Evolutionary conservation across 1,139 yeast genomes (phyloP), one percentile per base, ranked within the genome.

Genomic region (Hyphopichia fennica): DNA sequence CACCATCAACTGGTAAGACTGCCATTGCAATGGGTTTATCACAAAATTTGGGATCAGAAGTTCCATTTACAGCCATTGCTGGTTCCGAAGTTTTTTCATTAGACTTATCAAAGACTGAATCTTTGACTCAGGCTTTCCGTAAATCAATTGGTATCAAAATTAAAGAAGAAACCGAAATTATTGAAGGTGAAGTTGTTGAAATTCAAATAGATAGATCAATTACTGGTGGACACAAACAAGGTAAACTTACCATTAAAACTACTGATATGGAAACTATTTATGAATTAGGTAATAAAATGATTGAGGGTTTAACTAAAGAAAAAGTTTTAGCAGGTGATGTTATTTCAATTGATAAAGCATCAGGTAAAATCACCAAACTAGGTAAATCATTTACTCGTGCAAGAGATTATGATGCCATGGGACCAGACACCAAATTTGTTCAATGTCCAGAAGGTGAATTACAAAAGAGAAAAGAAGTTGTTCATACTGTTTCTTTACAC

Each of bases 211-310:
- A 93, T 66, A 82, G 98, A 61, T 87, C 96, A 14, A 80, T 95
- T 47, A 87, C 97, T 15, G 98, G 98, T 30, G 99, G 99, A 44
- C 97, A 90, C 68, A 93, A 93, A 63, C 99, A 93, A 69, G 99
- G 99, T 41, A 93, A 95, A 63, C 77, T 95, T 57, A 95, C 99
- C 20, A 91, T 95, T 60, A 90, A 95, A 63, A 95, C 99, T 34
- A 93, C 99, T 14, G 99, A 95, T 64, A 95, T 95, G 99, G 99
- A 95, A 69, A 93, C 99, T 25, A 88, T 93, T 49, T 93, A 95
- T 67, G 99, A 93, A 69, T 76, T 95, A 57, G 99, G 99, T 46
- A 86, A 87, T 61, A 93, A 95, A 67, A 93, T 93, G 97, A 93
- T 95, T 62, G 99, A 95, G 56, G 93, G 96, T 17, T 77, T 93